These are phyloP conservation scores for Margaritispora aquatica DNA, from an alignment of 495 filamentous ascomycete genomes.

Conservation along the genomic window DNA sequence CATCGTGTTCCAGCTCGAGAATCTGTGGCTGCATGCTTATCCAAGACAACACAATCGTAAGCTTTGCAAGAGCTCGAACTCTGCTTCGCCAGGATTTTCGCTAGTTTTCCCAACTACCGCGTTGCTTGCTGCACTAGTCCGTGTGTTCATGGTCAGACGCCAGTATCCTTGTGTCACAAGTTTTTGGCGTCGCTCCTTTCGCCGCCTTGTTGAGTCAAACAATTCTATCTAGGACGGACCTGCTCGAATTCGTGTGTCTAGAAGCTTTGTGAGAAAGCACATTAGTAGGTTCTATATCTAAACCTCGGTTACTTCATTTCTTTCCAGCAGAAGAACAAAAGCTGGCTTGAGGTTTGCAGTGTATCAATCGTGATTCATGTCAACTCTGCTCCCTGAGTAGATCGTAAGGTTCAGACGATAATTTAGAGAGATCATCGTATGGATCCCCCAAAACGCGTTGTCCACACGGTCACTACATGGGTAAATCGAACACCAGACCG, in stretches of 20 bases:
- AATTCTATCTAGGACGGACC: constrained; percentile 12
- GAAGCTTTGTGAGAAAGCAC: not conserved
- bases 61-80: constrained; percentile 4
- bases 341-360: not conserved
- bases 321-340: not conserved
- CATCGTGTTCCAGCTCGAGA: constrained; percentile 3
- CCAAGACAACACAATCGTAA: constrained; percentile 11
- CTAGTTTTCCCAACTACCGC: constrained; percentile 21
- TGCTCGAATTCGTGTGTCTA: not conserved
- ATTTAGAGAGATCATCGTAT: constrained; percentile 12
- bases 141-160: constrained; percentile 22
- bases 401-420: constrained; percentile 25
- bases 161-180: constrained; percentile 16
- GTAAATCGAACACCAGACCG: constrained; percentile 12
- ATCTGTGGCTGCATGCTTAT: constrained; percentile 19
- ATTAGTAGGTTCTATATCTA: not conserved
- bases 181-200: constrained; percentile 15
- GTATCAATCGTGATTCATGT: constrained; percentile 19
- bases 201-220: constrained; percentile 22
- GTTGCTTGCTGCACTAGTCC: constrained; percentile 23
- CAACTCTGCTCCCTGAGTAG: constrained; percentile 16
- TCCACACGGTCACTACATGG: constrained; percentile 12
- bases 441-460: constrained; percentile 17
- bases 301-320: not conserved
- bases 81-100: constrained; percentile 8